Conservation (phyloP, 2,329 filamentous ascomycete genomes). For the Sclerotinia borealis region DNA sequence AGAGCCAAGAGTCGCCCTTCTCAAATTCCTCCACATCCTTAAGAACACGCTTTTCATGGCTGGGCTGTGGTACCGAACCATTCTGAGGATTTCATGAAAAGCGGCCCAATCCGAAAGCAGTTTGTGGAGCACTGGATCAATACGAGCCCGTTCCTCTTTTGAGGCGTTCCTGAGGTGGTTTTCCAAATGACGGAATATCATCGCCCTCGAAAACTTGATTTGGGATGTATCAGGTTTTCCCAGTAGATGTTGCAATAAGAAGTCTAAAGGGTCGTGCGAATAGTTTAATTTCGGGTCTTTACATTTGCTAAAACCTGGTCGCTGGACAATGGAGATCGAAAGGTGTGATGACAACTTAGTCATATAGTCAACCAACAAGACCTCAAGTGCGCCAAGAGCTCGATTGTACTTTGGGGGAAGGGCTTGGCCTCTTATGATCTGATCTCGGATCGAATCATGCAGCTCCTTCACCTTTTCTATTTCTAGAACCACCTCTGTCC, state of each 20-base stretch:
- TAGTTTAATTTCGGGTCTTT: too few species aligned
- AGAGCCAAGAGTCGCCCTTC: not conserved
- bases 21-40: not conserved
- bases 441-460: not conserved
- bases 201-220: not conserved
- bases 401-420: not conserved
- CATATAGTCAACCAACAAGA: not conserved
- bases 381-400: not conserved
- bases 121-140: conserved; percentile 8
- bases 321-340: not conserved
- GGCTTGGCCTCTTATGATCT: not conserved
- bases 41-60: not conserved
- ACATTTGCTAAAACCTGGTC: not conserved
- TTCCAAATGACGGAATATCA: not conserved
- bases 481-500: conserved; percentile 12
- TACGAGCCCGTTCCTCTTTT: not conserved
- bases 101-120: conserved; percentile 5
- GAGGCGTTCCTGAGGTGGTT: not conserved
- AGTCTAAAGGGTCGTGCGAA: not conserved
- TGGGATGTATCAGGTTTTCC: not conserved
- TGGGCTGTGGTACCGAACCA: not conserved
- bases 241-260: not conserved
- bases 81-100: conserved; percentile 6
- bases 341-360: not conserved
- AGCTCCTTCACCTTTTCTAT: not conserved